Evolutionary conservation across 345 rosid genomes (phyloP).

Genomic region (Zanthoxylum bungeanum): DNA sequence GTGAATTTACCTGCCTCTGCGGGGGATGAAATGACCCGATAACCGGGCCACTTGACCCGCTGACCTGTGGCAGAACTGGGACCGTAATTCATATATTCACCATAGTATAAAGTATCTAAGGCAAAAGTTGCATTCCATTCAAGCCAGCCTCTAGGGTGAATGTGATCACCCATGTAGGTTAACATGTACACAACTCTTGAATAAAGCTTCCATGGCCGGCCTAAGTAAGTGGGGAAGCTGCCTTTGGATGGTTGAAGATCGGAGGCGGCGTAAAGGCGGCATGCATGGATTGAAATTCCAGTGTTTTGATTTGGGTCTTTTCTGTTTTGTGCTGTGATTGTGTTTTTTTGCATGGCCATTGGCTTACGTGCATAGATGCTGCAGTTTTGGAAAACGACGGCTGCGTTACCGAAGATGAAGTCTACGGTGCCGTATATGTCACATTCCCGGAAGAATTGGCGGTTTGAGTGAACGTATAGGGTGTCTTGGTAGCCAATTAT

Average conservation of each 20-base stretch:
- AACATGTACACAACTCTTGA: slow-evolving; percentile 75
- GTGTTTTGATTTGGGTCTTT: slow-evolving; percentile 96
- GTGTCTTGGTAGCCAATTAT: slow-evolving; percentile 90
- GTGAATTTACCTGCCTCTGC: slow-evolving; percentile 77
- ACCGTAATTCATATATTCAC: slow-evolving; percentile 84
- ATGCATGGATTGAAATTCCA: slow-evolving; percentile 90
- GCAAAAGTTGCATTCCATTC: slow-evolving; percentile 87
- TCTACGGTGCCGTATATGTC: slow-evolving; percentile 89
- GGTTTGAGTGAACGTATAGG: slow-evolving; percentile 88
- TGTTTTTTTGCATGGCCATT: slow-evolving; percentile 71
- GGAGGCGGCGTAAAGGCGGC: slow-evolving; percentile 47
- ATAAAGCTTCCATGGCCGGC: slow-evolving; percentile 92
- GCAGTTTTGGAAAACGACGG: slow-evolving; percentile 86
- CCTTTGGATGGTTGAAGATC: slow-evolving; percentile 57
- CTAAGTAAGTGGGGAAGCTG: slow-evolving; percentile 63
- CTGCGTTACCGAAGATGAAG: slow-evolving; percentile 93
- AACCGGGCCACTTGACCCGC: slow-evolving; percentile 86
- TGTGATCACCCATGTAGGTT: slow-evolving; percentile 67
- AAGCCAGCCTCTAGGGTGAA: slow-evolving; percentile 91
- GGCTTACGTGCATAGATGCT: slow-evolving; percentile 84
- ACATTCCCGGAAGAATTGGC: slow-evolving; percentile 89
- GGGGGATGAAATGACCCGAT: slow-evolving; percentile 61
- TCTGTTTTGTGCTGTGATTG: slow-evolving; percentile 97
- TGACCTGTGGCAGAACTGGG: slow-evolving; percentile 68
- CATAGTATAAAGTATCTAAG: slow-evolving; percentile 79